Base-by-base conservation (phyloP, 192 early-diverging fungal species). In the Backusella parvicylindrica region DNA sequence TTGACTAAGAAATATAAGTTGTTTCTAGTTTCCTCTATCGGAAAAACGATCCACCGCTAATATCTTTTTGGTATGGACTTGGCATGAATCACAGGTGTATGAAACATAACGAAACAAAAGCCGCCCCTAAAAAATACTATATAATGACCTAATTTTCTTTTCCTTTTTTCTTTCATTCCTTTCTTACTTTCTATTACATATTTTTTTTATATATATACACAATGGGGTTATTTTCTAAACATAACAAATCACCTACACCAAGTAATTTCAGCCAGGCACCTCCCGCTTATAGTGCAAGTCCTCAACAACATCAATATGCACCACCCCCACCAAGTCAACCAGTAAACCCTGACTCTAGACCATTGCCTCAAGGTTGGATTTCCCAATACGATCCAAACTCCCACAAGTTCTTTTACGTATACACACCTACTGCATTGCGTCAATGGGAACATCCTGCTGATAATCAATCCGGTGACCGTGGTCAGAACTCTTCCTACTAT, bases 371-470 rank as follows among this genome's bases (percentile, higher is more conserved):
- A 36, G 80, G 80, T 21, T 81, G 80, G 80, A 77, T 81, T 16
- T 75, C 72, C 0, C 80, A 81, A 60, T 56, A 69, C 3, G 80
- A 81, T 70, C 69, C 75, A 28, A 65, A 28, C 23, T 71, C 76
- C 13, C 31, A 50, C 18, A 73, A 69, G 16, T 81, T 77, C 76
- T 81, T 81, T 37, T 81, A 81, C 33, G 80, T 81, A 21, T 77
- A 81, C 63, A 74, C 72, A 28, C 76, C 80, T 16, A 81, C 76
- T 21, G 76, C 75, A 32, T 37, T 47, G 30, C 67, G 72, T 36
- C 80, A 81, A 71, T 81, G 80, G 80, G 76, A 81, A 28, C 80
- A 81, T 70, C 80, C 80, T 67, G 26, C 47, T n/a, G 80, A 81
- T 47, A 36, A 53, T 7, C 69, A 74, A 28, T 32, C 75, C 23